Conservation (phyloP, 306 rosid genomes). For the Coriaria nepalensis region DNA sequence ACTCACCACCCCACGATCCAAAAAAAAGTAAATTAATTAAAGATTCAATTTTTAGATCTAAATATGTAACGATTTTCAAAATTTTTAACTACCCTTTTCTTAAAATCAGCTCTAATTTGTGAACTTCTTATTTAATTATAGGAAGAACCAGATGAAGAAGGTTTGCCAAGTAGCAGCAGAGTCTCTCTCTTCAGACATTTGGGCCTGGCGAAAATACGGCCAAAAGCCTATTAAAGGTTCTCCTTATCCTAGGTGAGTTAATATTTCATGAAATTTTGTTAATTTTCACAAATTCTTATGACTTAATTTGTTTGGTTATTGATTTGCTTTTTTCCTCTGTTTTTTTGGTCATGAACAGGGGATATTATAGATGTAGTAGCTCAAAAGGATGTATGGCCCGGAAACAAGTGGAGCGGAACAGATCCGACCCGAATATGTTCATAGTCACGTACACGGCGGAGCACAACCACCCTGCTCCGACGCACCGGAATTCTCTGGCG, state of each 20-base stretch:
- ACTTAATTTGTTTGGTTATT: background rate
- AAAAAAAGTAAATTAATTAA: slow-evolving; percentile 50
- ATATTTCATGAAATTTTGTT: background rate
- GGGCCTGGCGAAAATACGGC: slow-evolving; percentile 99
- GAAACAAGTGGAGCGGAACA: slow-evolving; percentile 85
- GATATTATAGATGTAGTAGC: slow-evolving; percentile 92
- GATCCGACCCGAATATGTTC: slow-evolving; percentile 90
- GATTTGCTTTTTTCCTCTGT: background rate
- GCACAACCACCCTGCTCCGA: slow-evolving; percentile 95
- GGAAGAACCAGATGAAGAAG: slow-evolving; percentile 85
- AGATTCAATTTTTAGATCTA: slow-evolving; percentile 4
- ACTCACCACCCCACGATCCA: slow-evolving; percentile 43
- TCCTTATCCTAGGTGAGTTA: slow-evolving; percentile 77
- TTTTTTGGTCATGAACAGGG: slow-evolving; percentile 35
- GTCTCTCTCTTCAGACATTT: slow-evolving; percentile 70
- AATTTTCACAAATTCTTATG: background rate
- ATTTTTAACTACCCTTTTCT: slow-evolving; percentile 1
- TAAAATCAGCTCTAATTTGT: background rate
- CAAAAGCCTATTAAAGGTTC: slow-evolving; percentile 98
- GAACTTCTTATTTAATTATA: slow-evolving; percentile 9
- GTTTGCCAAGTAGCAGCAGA: slow-evolving; percentile 86
- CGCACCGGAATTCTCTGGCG: slow-evolving; percentile 91
- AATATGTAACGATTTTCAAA: slow-evolving; percentile 5
- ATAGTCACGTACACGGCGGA: slow-evolving; percentile 86
- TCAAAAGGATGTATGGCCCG: slow-evolving; percentile 96